A percentile compares a stretch with the other conserved stretches of the same genome.
Conservation (phyloP, 2,329 filamentous ascomycete species). For the Bipolaris sorokiniana region DNA sequence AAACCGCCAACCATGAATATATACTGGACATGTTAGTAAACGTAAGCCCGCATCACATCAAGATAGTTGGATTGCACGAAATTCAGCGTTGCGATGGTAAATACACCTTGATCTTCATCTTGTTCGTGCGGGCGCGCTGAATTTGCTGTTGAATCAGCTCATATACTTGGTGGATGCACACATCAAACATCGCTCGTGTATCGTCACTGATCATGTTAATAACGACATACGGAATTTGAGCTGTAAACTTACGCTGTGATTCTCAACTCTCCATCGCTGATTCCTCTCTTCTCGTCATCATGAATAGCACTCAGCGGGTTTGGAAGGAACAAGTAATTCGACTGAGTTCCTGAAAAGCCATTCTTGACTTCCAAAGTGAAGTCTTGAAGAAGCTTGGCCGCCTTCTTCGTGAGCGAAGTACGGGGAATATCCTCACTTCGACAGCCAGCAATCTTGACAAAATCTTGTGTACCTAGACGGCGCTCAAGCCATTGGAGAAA, state of each 20-base stretch:
- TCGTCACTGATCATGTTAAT: conserved; percentile 22
- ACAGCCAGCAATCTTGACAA: conserved; percentile 25
- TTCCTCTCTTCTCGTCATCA: conserved; percentile 26
- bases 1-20: conserved; percentile 39
- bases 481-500: conserved; percentile 34
- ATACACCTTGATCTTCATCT: conserved; percentile 18
- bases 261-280: conserved; percentile 32
- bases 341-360: conserved; percentile 29
- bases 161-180: conserved; percentile 11
- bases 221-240: too few species aligned
- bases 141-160: conserved; percentile 25
- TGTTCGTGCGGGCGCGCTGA: conserved; percentile 1
- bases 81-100: too few species aligned
- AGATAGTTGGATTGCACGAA: too few species aligned
- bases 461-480: conserved; percentile 27
- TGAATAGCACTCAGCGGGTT: conserved; percentile 24
- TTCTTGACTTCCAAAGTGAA: conserved; percentile 30
- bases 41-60: too few species aligned
- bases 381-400: conserved; percentile 26
- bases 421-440: conserved; percentile 16
- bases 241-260: conserved; percentile 22
- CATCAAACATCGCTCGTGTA: conserved; percentile 27
- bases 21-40: not conserved
- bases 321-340: conserved; percentile 24
- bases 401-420: conserved; percentile 21